These are phyloP conservation scores for Coemansia sp. DNA, from an alignment of 192 early-diverging fungal species.

Conservation along the genomic window DNA sequence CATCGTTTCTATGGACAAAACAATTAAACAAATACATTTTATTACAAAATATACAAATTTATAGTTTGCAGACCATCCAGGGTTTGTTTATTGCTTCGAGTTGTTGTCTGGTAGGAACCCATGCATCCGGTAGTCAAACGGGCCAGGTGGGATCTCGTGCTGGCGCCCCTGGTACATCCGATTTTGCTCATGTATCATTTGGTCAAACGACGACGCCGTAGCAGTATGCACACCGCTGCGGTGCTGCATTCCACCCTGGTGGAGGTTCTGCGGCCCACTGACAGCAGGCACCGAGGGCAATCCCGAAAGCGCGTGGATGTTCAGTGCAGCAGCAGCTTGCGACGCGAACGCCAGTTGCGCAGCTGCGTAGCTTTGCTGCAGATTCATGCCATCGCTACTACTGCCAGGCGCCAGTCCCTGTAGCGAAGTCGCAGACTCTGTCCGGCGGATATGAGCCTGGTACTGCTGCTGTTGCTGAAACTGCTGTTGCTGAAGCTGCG, in stretches of 20 bases:
- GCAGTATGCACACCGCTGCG: not conserved
- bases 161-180: not conserved
- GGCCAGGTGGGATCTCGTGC: not conserved
- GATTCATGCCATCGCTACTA: not conserved
- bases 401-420: not conserved
- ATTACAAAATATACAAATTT: too few relatives aligned
- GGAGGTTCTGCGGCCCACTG: not conserved
- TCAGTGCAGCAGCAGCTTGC: conserved; percentile 8
- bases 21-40: too few relatives aligned
- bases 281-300: conserved; percentile 10
- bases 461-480: conserved; percentile 18
- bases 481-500: conserved; percentile 15
- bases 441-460: conserved; percentile 1
- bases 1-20: too few relatives aligned
- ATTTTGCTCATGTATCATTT: conserved; percentile 14
- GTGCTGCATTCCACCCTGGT: conserved; percentile 1
- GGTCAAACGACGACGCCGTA: conserved; percentile 9
- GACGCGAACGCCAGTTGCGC: conserved; percentile 27
- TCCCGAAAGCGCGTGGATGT: not conserved
- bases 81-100: not conserved
- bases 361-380: conserved; percentile 22
- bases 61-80: too few relatives aligned
- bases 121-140: conserved; percentile 12
- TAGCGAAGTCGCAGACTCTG: not conserved
- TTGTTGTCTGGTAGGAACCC: conserved; percentile 9